Base-by-base conservation (phyloP, 106 monocot genomes). In the Cymbidium sinense region DNA sequence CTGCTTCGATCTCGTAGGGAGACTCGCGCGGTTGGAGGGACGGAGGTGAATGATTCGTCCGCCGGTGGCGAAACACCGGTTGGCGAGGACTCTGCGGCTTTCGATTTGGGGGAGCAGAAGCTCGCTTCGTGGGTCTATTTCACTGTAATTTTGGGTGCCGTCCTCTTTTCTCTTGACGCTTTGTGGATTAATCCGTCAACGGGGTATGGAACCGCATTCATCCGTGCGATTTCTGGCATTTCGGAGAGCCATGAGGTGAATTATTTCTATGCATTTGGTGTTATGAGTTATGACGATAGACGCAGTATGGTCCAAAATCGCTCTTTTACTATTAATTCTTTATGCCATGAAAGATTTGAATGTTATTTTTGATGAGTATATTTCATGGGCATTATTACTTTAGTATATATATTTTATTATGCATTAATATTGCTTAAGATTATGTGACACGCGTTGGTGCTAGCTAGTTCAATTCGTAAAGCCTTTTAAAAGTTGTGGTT, bases 61-160 rank as follows among this genome's bases (percentile, higher is more conserved):
- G 18, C 5, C 33, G 85, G 11, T 23, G 88, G 27, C 0, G 89
- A 77, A 3, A 31, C 75, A 25, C 62, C 51, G 7, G 77, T 87
- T 8, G 96, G 96, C 8, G 94, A 94, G 87, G 96, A 98, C 64
- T 91, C 96, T 19, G 96, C 96, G n/a, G 91, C 77, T 61, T 98
- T 98, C 78, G 82, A 87, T 5, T 72, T 98, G 79, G 83, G 82
- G 73, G 67, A 92, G 80, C 96, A 94, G 67, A 92, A 81, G 70
- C 11, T 94, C 11, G 25, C 70, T 10, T 98, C 96, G 18, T 98
- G 96, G 96, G 72, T 82, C 7, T 94, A 90, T 58, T 98, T 98
- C 64, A 29, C 83, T 10, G 85, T 28, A 37, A 92, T 98, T 39
- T 86, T 98, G 61, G 96, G 90, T 12, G 77, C 77, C 35, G 96